Conservation (phyloP, 306 rosid species). For the Rosa rugosa region DNA sequence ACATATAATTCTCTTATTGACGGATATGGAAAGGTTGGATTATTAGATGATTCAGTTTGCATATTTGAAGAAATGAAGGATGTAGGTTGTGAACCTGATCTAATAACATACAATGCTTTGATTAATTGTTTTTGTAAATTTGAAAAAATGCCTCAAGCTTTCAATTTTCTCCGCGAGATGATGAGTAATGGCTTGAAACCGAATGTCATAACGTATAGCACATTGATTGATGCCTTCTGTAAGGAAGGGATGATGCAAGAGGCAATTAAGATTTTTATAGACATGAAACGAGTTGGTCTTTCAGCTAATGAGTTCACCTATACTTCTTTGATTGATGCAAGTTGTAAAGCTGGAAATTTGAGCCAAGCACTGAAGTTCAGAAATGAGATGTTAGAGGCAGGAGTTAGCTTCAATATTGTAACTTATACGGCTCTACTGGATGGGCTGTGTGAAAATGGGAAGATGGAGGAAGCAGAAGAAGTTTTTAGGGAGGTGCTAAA, state of each 20-base stretch:
- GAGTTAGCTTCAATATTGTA: conserved; percentile 57
- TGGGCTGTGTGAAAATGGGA: conserved; percentile 80
- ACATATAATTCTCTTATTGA: conserved; percentile 91
- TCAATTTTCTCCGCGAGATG: conserved; percentile 68
- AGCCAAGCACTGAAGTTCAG: conserved; percentile 66
- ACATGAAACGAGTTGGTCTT: conserved; percentile 80
- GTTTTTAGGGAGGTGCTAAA: conserved; percentile 58
- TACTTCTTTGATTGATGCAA: conserved; percentile 87
- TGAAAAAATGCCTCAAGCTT: conserved; percentile 66
- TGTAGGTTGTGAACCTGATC: conserved; percentile 67
- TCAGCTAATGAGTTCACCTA: conserved; percentile 81
- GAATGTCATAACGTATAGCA: conserved; percentile 87
- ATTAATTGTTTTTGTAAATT: conserved; percentile 82
- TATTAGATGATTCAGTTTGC: conserved; percentile 40
- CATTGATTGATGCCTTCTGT: conserved; percentile 88
- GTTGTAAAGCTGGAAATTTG: conserved; percentile 72
- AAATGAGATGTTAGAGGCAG: conserved; percentile 67
- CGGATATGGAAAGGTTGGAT: conserved; percentile 84
- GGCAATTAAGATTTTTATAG: conserved; percentile 74
- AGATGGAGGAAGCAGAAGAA: conserved; percentile 73
- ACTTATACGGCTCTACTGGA: conserved; percentile 69
- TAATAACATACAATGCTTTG: conserved; percentile 69
- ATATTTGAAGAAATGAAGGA: conserved; percentile 69
- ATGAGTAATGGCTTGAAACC: conserved; percentile 58
- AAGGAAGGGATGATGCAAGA: conserved; percentile 81